Evolutionary conservation across 768 basidiomycete species (phyloP).

Genomic region (Lenzites betulinus): DNA sequence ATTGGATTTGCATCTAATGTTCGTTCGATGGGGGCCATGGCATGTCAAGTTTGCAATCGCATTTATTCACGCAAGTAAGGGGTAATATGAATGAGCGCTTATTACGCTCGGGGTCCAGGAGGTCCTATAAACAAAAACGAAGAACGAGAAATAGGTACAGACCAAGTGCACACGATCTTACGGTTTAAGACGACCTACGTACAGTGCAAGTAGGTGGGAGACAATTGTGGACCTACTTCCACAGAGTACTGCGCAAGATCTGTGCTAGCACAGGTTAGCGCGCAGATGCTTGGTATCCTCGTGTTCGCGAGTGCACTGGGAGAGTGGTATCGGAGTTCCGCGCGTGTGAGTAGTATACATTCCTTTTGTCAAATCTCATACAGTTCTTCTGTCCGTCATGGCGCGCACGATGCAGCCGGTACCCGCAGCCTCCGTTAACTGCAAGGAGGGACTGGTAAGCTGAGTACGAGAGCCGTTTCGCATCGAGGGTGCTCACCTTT

Average conservation of each 20-base stretch:
- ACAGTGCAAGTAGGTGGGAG: no score
- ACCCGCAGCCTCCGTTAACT: slow-evolving; percentile 94
- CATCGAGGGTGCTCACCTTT: slow-evolving; percentile 59
- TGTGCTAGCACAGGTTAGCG: not conserved
- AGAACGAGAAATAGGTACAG: no score
- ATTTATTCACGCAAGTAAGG: not conserved
- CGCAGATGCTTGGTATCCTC: not conserved
- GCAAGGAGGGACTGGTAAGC: slow-evolving; percentile 5
- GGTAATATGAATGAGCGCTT: not conserved
- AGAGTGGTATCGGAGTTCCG: slow-evolving; percentile 1
- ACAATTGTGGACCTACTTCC: no score
- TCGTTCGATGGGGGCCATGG: no score
- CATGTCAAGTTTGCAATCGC: no score
- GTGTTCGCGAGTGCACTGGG: not conserved
- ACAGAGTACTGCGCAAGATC: no score
- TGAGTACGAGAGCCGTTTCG: not conserved
- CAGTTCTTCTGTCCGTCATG: slow-evolving; percentile 66
- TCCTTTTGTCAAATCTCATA: slow-evolving; percentile 38
- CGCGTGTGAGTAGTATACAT: slow-evolving; percentile 21
- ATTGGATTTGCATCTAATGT: no score
- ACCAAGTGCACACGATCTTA: no score
- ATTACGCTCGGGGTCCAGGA: not conserved
- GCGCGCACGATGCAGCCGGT: slow-evolving; percentile 93
- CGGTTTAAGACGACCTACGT: no score
- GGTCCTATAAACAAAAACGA: no score